Evolutionary conservation across 2,329 filamentous ascomycete genomes (phyloP), one percentile per base, ranked within the genome.

Genomic region (Fusarium cyanostomum): DNA sequence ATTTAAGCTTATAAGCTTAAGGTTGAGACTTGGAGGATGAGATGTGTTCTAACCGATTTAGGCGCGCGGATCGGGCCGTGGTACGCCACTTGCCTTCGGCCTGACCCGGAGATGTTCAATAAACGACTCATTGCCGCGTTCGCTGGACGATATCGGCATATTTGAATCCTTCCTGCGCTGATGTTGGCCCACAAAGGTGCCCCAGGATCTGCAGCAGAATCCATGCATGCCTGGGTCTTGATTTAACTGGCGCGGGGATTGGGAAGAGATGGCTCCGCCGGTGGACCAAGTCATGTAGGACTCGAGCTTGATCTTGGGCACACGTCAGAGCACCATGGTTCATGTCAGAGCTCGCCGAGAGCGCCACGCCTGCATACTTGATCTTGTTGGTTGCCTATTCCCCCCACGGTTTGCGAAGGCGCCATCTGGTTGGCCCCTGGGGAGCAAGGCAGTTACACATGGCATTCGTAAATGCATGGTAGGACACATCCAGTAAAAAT

Each of bases 131-230:
- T 41, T 33, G 39, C 16, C 39, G 45, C 45, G 33, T 44, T 56
- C 10, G 48, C 28, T 13, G n/a, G 26, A 30, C 26, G 13, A 24
- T 21, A 50, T 58, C 27, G 50, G 55, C 49, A 58, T 43, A 58
- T 49, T 43, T 21, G 24, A 26, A 54, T 54, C 55, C 55, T 53
- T 58, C 50, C 55, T 58, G 43, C 34, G 55, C 55, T 58, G 50
- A 58, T 54, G 31, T 54, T 58, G 35, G 55, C 55, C 50, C 55
- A 58, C 49, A 37, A 33, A 50, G 10, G 8, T 13, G 12, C 31
- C 16, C 18, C 8, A 26, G 15, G 27, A 18, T n/a, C 11, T 8
- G 12, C 11, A 9, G 12, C 13, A 34, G n/a, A 43, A 24, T 26
- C 15, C 12, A 21, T 27, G 53, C 42, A 21, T n/a, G 18, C 26